Evolutionary conservation across 1,139 yeast species (phyloP).

Genomic region (Wickerhamomyces sp.): DNA sequence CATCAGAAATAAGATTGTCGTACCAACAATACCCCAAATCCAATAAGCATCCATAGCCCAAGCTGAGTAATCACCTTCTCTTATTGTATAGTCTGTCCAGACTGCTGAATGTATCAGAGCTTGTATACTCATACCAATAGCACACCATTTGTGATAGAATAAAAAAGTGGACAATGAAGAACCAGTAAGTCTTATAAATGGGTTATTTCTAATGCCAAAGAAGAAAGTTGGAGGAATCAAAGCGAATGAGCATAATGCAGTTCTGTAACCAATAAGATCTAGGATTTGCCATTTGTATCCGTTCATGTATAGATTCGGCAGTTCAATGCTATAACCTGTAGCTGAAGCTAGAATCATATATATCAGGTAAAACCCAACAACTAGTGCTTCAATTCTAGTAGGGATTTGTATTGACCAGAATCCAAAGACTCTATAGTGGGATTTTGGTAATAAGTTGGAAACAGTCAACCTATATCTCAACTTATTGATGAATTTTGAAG

Average conservation of each 20-base stretch:
- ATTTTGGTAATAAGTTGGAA: slow-evolving; percentile 37
- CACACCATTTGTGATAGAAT: slow-evolving; percentile 41
- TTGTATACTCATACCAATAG: slow-evolving; percentile 31
- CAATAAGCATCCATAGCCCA: slow-evolving; percentile 29
- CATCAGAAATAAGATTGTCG: slow-evolving; percentile 36
- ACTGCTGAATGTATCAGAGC: slow-evolving; percentile 49
- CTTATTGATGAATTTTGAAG: slow-evolving; percentile 10
- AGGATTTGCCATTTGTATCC: slow-evolving; percentile 33
- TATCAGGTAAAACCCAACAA: slow-evolving; percentile 34
- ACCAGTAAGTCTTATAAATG: slow-evolving; percentile 47
- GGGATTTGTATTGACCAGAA: slow-evolving; percentile 39
- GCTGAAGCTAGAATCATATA: slow-evolving; percentile 33
- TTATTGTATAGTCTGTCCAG: slow-evolving; percentile 34
- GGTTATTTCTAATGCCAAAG: slow-evolving; percentile 58
- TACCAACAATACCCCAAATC: slow-evolving; percentile 46
- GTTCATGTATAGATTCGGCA: slow-evolving; percentile 39
- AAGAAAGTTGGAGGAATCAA: slow-evolving; percentile 48
- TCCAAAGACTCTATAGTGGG: slow-evolving; percentile 19
- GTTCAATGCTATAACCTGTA: slow-evolving; percentile 32
- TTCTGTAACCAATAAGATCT: slow-evolving; percentile 48
- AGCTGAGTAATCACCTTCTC: slow-evolving; percentile 26
- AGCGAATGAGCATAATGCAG: slow-evolving; percentile 45
- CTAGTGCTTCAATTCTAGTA: slow-evolving; percentile 41
- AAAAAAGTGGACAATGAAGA: slow-evolving; percentile 43
- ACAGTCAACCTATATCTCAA: slow-evolving; percentile 15